phyloP scores from a whole-genome alignment of 192 early-diverging fungal species.

The Geranomyces michiganensis region DNA sequence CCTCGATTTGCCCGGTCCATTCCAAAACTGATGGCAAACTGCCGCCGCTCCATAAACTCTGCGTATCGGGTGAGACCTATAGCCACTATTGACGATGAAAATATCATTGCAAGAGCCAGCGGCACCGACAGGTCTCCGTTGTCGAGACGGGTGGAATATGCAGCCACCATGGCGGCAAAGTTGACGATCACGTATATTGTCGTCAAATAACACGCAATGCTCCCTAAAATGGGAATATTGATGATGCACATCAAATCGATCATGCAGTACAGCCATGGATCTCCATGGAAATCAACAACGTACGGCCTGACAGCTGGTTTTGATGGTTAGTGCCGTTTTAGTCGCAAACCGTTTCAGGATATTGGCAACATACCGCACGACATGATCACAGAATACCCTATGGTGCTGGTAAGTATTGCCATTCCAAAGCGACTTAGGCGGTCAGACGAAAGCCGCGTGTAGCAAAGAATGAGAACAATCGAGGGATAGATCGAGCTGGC shows the following conservation, averaged over 20 bases:
- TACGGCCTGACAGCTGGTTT: neutral
- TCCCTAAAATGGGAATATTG: constrained; percentile 6
- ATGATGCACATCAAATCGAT: constrained; percentile 19
- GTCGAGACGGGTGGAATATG: neutral
- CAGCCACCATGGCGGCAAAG: neutral
- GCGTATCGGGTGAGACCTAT: neutral
- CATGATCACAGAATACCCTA: neutral
- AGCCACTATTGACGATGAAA: neutral
- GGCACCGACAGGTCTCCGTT: neutral
- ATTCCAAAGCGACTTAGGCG: neutral
- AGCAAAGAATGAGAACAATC: neutral
- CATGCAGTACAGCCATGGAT: constrained; percentile 27
- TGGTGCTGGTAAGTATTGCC: neutral
- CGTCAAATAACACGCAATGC: neutral
- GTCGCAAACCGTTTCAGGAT: too few relatives aligned
- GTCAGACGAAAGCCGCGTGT: neutral
- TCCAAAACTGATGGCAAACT: constrained; percentile 27
- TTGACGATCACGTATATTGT: neutral
- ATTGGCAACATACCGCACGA: neutral
- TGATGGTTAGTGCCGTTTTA: too few relatives aligned
- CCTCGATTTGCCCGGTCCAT: constrained; percentile 32
- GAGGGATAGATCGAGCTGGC: constrained; percentile 1
- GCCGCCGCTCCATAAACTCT: constrained; percentile 28
- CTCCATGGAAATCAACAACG: constrained; percentile 31
- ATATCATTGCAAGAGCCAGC: constrained; percentile 5